Evolutionary conservation across 139 green algal species (phyloP), one percentile per base, ranked within the genome.

Genomic region (Chlamydomonas asymmetrica): DNA sequence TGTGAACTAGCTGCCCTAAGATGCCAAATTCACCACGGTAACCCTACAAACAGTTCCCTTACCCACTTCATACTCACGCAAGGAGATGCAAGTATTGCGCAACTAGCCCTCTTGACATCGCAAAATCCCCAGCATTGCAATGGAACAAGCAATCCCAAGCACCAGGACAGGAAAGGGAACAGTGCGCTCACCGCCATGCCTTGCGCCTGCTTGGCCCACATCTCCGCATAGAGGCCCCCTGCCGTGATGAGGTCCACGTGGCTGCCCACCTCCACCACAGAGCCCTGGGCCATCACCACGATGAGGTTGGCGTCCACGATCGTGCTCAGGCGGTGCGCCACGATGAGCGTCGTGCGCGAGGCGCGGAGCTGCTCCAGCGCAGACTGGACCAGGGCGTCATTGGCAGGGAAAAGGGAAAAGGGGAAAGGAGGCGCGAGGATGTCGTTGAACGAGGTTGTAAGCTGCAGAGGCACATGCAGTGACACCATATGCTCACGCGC

Each of bases 251-350:
- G 84, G 72, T 97, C 87, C 0, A 70, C 37, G 50, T 97, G 92
- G 29, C 31, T 75, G 29, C 85, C 82, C 54, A 60, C 52, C 80
- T 88, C 76, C 34, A 35, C 48, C 34, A 88, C 73, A 6, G 60
- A 27, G 45, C 84, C 86, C 18, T 83, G 73, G 41, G 80, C 60
- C 74, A 91, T 69, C 16, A 94, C 91, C 2, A 93, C 81, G 49
- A 98, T 97, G 32, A 86, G 75, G 80, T 97, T 84, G 10, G 93
- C 89, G 56, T 92, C 86, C 34, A 84, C 79, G 35, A 97, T 88
- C 38, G 92, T 97, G 48, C 75, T 90, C 38, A 97, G 87, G 31
- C 93, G 82, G 76, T 98, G 94, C 27, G 94, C 94, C 34, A 98
- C 85, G 38, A 97, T 90, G 48, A 97, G 66, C 22, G 88, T 96